Evolutionary conservation across 2,329 filamentous ascomycete genomes (phyloP).

Genomic region (Penicillium capsulatum): DNA sequence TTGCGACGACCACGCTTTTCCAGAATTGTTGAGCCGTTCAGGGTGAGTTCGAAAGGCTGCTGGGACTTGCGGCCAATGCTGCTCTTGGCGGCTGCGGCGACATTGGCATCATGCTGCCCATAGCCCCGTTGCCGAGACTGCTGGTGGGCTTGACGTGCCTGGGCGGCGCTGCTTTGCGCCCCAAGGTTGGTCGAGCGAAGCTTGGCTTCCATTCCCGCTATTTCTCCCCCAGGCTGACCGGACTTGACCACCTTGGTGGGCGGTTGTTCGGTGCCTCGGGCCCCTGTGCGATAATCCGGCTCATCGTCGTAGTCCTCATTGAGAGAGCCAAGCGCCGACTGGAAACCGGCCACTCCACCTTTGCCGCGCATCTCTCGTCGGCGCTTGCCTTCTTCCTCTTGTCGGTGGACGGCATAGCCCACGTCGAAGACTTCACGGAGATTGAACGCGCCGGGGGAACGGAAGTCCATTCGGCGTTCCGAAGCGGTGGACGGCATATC

Average conservation of each 20-base stretch:
- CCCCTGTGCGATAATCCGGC: slow-evolving; percentile 51
- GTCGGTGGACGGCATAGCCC: slow-evolving; percentile 92
- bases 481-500: slow-evolving; percentile 52
- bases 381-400: slow-evolving; percentile 92
- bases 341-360: slow-evolving; percentile 56
- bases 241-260: slow-evolving; percentile 66
- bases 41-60: slow-evolving; percentile 83
- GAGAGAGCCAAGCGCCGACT: slow-evolving; percentile 59
- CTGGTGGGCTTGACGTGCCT: slow-evolving; percentile 55
- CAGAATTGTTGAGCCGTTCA: slow-evolving; percentile 85
- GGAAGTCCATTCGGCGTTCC: slow-evolving; percentile 80
- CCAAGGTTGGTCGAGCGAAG: slow-evolving; percentile 77
- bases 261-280: slow-evolving; percentile 43
- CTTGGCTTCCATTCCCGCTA: slow-evolving; percentile 76
- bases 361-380: slow-evolving; percentile 74
- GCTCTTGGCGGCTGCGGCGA: slow-evolving; percentile 77
- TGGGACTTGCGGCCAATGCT: slow-evolving; percentile 70
- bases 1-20: slow-evolving; percentile 59
- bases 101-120: slow-evolving; percentile 79
- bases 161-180: slow-evolving; percentile 57
- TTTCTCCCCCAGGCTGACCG: slow-evolving; percentile 50
- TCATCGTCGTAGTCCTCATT: slow-evolving; percentile 62
- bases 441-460: slow-evolving; percentile 91
- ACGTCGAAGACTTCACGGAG: slow-evolving; percentile 97
- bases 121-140: slow-evolving; percentile 62